phyloP scores from a whole-genome alignment of 257 asterid species.

The Solanum sparsipilum region DNA sequence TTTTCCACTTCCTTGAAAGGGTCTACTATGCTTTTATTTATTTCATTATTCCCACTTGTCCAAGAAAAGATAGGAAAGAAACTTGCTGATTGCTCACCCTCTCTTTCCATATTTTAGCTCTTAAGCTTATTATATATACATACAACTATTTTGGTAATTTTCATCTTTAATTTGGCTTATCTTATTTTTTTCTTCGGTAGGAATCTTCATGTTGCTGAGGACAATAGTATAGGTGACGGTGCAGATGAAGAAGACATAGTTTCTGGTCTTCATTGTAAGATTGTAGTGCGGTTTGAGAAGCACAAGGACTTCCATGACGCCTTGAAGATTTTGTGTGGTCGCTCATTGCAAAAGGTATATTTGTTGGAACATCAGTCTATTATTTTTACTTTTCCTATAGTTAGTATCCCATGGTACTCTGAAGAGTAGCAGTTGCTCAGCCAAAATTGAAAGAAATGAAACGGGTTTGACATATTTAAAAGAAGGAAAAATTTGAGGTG shows the following conservation, averaged over 20 bases:
- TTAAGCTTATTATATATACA: neutral
- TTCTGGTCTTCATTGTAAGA: constrained; percentile 86
- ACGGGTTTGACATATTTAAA: neutral
- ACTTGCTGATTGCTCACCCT: neutral
- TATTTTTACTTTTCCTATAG: neutral
- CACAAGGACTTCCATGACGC: constrained; percentile 62
- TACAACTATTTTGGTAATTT: neutral
- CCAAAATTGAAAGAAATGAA: neutral
- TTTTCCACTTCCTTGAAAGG: neutral
- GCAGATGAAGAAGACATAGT: constrained; percentile 53
- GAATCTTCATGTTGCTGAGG: constrained; percentile 93
- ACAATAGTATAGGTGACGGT: constrained; percentile 47
- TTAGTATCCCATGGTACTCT: neutral
- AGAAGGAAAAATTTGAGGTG: neutral
- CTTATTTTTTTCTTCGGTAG: constrained; percentile 26
- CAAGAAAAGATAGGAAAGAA: neutral
- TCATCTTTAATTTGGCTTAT: neutral
- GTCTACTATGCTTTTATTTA: neutral
- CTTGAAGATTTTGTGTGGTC: constrained; percentile 72
- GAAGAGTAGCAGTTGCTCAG: neutral
- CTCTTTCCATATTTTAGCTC: neutral
- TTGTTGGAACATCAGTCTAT: neutral
- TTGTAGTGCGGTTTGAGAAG: constrained; percentile 68
- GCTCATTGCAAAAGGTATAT: constrained; percentile 72
- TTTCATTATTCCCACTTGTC: neutral